Evolutionary conservation across 805 yeast species (phyloP), one percentile per base, ranked within the genome.

Genomic region (Yamadazyma nakazawae): DNA sequence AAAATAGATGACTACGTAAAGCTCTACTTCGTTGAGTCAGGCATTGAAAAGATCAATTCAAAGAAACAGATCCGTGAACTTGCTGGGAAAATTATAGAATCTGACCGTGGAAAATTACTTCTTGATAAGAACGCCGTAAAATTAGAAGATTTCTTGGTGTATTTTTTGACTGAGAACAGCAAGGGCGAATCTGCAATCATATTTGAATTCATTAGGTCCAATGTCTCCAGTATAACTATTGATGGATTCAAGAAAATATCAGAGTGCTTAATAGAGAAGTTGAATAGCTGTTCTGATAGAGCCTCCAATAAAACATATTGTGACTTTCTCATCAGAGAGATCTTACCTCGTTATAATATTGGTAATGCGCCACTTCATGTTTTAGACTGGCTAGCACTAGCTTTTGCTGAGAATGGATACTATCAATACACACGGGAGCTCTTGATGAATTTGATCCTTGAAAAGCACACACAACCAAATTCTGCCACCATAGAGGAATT

Each of bases 51-150:
- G 11, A 17, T 42, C 12, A 34, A 5, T n/a, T 10, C 39, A 16
- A 10, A 13, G 5, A 40, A 25, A 9, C 32, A 41, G 13, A 28
- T 28, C 11, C 32, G 32, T 11, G n/a, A 28, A 10, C 32, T 28
- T 28, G 3, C 32, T 9, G 11, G n/a, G 3, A 28, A 13, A 11
- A 28, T 28, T 13, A 9, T 28, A 28, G 32, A 28, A 28, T 28
- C 5, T 13, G 32, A 28, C 11, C n/a, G 32, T 28, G n/a, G n/a
- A 5, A 28, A 28, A 28, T 11, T 28, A 13, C n/a, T 13, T 13
- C n/a, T 28, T 13, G 32, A 28, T 13, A 28, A 28, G 8, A 32
- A 32, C 13, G 34, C 49, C 19, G 45, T 60, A 12, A 54, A 54
- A 7, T 36, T 52, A 16, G 61, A 58, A 18, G 18, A 17, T 30